Base-by-base conservation (phyloP, 2,329 filamentous ascomycete species). In the Talaromyces amestolkiae region DNA sequence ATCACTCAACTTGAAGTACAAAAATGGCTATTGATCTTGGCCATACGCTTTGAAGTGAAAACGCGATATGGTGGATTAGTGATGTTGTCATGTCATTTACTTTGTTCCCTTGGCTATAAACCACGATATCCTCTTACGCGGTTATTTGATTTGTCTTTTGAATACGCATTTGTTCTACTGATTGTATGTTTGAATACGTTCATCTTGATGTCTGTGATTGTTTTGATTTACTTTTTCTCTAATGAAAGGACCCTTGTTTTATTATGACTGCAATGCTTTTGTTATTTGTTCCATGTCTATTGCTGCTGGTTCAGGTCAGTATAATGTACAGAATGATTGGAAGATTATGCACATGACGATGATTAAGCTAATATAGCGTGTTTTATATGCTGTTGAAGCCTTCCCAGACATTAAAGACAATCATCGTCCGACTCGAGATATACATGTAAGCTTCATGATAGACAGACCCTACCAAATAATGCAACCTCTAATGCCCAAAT, bases 51-150 rank as follows among this genome's bases (percentile, higher is more conserved):
- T 19, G 47, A 69, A 53, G 72, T 19, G 51, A 47, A 8, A 22
- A 45, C n/a, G 37, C 22, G 31, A 27, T 39, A 17, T 27, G 45
- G 49, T 24, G 35, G 51, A 47, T 45, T 41, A 53, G 35, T 54
- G 33, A 62, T 66, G 27, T 62, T 65, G 51, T 51, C 41, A 39
- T 66, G 51, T 51, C 51, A 33, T 66, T 61, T 59, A 31, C 47
- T 54, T 59, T 49, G 6, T 58, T 65, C 58, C 49, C 47, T 35
- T 53, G 61, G 61, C 69, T 65, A 69, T 69, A 70, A 72, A 64
- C 53, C 64, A 67, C 68, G 54, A 69, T 69, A 68, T 73, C 69
- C 73, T 69, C 67, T 73, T 61, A 68, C 65, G 63, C 70, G 69
- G 66, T 67, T 58, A 64, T 68, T 64, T 68, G 59, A 53, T 43